Base-by-base conservation (phyloP, 2,329 filamentous ascomycete genomes). In the Lachnellula arida region DNA sequence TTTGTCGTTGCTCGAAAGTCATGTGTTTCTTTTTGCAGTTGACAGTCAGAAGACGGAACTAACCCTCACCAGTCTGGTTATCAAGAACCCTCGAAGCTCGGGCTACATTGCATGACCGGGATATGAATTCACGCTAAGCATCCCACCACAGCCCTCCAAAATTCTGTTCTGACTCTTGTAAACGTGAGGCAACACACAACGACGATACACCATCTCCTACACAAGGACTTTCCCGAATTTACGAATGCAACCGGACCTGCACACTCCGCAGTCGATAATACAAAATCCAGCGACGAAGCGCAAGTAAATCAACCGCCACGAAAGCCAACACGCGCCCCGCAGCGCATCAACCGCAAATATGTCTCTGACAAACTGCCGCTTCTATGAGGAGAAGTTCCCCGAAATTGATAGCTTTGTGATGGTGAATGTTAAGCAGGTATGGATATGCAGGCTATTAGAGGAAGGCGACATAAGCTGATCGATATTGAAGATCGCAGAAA, bases 361-460 rank as follows among this genome's bases (percentile, higher is more conserved):
- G 89, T 95, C 91, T 77, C 85, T 96, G 80, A 94, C 89, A 73
- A 96, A 96, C 79, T 96, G 89, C 77, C 91, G 91, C 70, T 97
- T 95, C 77, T 97, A 96, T 75, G 91, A 96, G 82, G 91, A 96
- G 79, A 96, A 96, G 77, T 97, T 88, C 71, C 91, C 91, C 57
- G 94, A 97, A 82, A 93, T 99, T 73, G 94, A 99, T 78, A 96
- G 91, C 81, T 97, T 97, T 78, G 95, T 99, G 73, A 99, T 99
- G 94, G 94, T 99, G 74, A 99, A 97, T 76, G 94, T 97, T 70
- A 96, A 96, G 84, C 91, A 96, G 86, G 89, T 92, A 73, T 61
- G 81, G 70, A 17, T 19, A 44, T 25, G 11, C 15, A 11, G n/a
- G 5, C 17, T 17, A 23, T 23, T 8, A 34, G n/a, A 6, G 49